Base-by-base conservation (phyloP, 208 protist genomes). In the Crithidia thermophila region DNA sequence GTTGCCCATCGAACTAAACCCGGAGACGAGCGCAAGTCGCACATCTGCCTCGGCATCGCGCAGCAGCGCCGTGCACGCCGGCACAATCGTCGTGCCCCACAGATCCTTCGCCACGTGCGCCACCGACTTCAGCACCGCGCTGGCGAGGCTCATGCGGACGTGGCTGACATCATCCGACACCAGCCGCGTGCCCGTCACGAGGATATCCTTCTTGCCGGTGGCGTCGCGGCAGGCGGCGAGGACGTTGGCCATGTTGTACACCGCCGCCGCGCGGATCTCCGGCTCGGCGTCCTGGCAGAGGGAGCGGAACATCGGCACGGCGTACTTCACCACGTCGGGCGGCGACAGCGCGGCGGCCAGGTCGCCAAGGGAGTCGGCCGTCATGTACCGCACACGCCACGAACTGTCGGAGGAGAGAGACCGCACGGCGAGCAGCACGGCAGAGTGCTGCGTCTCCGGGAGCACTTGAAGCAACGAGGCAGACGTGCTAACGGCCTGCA, bases 321-420 rank as follows among this genome's bases (percentile, higher is more conserved):
- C 76, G 53, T 85, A 79, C 67, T 83, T 85, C 18, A 71, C 75
- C 16, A 90, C 83, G 60, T 94, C 87, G 10, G 79, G 62, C n/a
- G 77, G 63, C 11, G 85, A 74, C 23, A 90, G 74, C n/a, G 75
- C 82, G 23, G 52, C 70, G 9, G 87, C 79, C 34, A 96, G 74
- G 60, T 58, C 69, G 40, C 91, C 86, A 46, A 99, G 91, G n/a
- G 93, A 83, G 69, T 99, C 98, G 11, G 98, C 98, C 18, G 95
- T 89, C 94, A 99, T 99, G 83, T 99, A 99, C 8, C 98, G 91
- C 40, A 99, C 98, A 16, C 98, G 91, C 98, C 98, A 99, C 9
- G 94, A 98, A 78, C 82, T 96, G 82, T 99, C 98, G 5, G 64
- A 47, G 4, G 88, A 72, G 34, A 94, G 84, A 23, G 67, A 57